These are phyloP conservation scores for Oxyria digyna DNA, from an alignment of 148 eudicot genomes.

Conservation along the genomic window DNA sequence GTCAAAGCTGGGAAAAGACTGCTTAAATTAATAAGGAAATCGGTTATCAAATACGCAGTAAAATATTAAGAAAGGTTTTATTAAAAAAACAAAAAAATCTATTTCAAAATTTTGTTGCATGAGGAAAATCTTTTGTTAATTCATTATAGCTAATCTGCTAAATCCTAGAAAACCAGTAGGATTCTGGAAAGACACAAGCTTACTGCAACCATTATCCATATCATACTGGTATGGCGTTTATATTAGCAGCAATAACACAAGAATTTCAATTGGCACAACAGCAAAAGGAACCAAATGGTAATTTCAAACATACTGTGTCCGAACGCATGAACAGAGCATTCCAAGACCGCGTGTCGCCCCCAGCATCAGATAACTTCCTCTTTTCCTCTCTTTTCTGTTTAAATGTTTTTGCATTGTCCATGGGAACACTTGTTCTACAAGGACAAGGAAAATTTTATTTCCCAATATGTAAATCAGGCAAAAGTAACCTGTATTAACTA, in stretches of 20 bases:
- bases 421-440: conserved; percentile 23
- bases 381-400: conserved; percentile 64
- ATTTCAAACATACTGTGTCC: conserved; percentile 56
- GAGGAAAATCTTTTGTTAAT: too few relatives aligned
- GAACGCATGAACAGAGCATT: conserved; percentile 88
- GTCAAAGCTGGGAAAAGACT: too few relatives aligned
- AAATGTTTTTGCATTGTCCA: conserved; percentile 39
- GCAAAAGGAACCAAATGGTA: background rate
- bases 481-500: background rate
- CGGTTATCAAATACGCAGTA: too few relatives aligned
- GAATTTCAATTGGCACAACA: background rate
- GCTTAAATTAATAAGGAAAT: too few relatives aligned
- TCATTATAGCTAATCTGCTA: background rate
- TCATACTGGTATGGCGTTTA: background rate
- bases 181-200: background rate
- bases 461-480: background rate
- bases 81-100: too few relatives aligned
- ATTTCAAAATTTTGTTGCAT: too few relatives aligned
- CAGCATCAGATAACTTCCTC: conserved; percentile 72
- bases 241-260: background rate
- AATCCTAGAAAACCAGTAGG: background rate
- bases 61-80: too few relatives aligned
- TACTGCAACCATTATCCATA: background rate
- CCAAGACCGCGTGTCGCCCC: conserved; percentile 82
- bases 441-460: conserved; percentile 5